Evolutionary conservation across 1,284 basidiomycete genomes (phyloP).

Genomic region (Cutaneotrichosporon daszewskae): DNA sequence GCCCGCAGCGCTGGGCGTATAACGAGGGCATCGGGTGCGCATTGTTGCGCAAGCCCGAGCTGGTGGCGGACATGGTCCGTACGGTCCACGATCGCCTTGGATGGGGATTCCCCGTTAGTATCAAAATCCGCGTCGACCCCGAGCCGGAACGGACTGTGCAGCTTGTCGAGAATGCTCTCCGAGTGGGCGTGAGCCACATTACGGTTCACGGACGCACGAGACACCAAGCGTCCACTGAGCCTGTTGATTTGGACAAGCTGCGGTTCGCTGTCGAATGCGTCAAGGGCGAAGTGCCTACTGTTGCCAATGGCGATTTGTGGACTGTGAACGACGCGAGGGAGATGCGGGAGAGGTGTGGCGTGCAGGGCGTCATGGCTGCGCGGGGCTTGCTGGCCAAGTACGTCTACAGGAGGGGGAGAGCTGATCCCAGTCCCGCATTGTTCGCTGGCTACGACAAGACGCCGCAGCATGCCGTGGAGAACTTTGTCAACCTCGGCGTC

Average conservation of each 20-base stretch:
- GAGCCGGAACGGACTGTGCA: constrained; percentile 52
- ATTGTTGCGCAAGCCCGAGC: constrained; percentile 55
- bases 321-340: constrained; percentile 48
- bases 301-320: constrained; percentile 59
- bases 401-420: constrained; percentile 22
- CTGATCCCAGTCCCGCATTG: constrained; percentile 47
- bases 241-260: constrained; percentile 53
- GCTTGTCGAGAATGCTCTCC: constrained; percentile 50
- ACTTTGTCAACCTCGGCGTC: constrained; percentile 51
- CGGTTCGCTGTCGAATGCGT: constrained; percentile 53
- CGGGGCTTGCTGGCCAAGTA: constrained; percentile 58
- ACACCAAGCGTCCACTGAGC: constrained; percentile 53
- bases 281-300: constrained; percentile 52
- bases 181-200: constrained; percentile 47
- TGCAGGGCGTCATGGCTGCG: constrained; percentile 57
- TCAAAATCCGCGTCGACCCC: constrained; percentile 57
- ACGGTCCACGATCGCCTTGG: constrained; percentile 54
- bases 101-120: constrained; percentile 53
- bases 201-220: constrained; percentile 57
- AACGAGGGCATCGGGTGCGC: constrained; percentile 56
- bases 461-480: constrained; percentile 51
- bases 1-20: constrained; percentile 55
- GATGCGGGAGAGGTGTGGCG: constrained; percentile 51
- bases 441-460: constrained; percentile 54
- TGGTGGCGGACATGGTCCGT: constrained; percentile 55